Evolutionary conservation across 2,329 filamentous ascomycete genomes (phyloP).

Genomic region (Aurifilum marmelostoma): DNA sequence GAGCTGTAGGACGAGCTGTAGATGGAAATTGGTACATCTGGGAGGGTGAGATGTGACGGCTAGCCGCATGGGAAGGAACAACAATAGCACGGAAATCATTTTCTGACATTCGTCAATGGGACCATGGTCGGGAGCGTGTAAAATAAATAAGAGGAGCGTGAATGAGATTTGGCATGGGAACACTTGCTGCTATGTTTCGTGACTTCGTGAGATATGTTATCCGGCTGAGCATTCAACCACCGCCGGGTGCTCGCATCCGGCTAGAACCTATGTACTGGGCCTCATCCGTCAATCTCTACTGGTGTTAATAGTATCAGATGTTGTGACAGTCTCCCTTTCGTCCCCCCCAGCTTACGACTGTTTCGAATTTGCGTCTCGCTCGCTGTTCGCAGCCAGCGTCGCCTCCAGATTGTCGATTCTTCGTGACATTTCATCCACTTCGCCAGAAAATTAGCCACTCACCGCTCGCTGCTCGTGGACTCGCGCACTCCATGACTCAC

Average conservation of each 20-base stretch:
- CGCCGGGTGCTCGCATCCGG: neutral
- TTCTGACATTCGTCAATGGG: neutral
- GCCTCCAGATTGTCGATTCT: slow-evolving; percentile 83
- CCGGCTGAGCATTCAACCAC: neutral
- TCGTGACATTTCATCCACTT: slow-evolving; percentile 94
- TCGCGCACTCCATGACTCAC: slow-evolving; percentile 54
- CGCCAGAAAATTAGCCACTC: slow-evolving; percentile 5
- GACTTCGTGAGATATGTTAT: neutral
- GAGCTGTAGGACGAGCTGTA: slow-evolving; percentile 59
- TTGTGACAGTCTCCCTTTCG: neutral
- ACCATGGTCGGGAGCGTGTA: neutral
- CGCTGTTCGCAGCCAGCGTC: slow-evolving; percentile 64
- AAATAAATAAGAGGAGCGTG: slow-evolving; percentile 5
- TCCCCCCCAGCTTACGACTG: slow-evolving; percentile 33
- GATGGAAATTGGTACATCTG: neutral
- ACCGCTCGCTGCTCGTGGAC: neutral
- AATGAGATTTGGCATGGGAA: slow-evolving; percentile 2
- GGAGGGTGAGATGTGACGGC: neutral
- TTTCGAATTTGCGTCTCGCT: slow-evolving; percentile 45
- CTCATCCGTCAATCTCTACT: neutral
- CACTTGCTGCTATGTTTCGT: slow-evolving; percentile 7
- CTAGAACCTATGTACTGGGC: neutral
- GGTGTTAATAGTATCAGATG: slow-evolving; percentile 5
- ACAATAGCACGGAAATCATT: neutral
- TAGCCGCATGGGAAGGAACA: neutral